Base-by-base conservation (phyloP, 495 filamentous ascomycete species). In the Aspergillus heteromorphus region DNA sequence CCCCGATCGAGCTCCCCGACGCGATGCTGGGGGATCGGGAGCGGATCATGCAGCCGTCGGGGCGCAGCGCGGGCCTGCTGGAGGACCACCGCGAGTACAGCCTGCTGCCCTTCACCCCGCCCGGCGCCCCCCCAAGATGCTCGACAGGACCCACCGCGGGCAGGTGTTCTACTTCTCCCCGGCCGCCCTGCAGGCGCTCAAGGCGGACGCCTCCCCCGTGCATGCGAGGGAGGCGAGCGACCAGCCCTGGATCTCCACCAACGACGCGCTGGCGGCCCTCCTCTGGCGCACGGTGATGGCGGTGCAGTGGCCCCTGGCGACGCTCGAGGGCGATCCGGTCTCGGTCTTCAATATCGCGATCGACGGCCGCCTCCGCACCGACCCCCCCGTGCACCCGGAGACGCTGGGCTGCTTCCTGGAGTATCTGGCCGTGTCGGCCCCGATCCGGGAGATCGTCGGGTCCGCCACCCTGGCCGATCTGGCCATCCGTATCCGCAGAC, bases 201-300 rank as follows among this genome's bases (percentile, higher is more conserved):
- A 73, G 52, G 64, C 57, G n/a, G 68, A 68, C 19, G 65, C 65
- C 4, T 62, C 68, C 8, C 65, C 70, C 1, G 43, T 16, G 0
- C 64, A 69, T 40, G 61, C 69, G 3, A 66, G 65, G 0, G 49
- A 63, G 31, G 53, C 64, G 0, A 52, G 63, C 0, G 65, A 66
- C 20, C 57, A 64, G 42, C 40, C 49, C 13, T 67, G 60, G 59
- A 54, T 74, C 1, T 75, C 70, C 3, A 75, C 70, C 19, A 71
- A 73, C 48, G 72, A 75, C 48, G 72, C 71, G 29, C 50, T 75
- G 11, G 67, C 68, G 2, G 71, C 69, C 1, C 47, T 73, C 20
- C 61, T 75, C 36, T 75, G 72, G 71, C 71, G 71, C 20, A 70
- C 65, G 0, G 64, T 71, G 14, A 72, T 70, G 67, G 49, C 62